A percentile compares a stretch with the other conserved stretches of the same genome.
These are phyloP conservation scores for Amanita molliuscula DNA, from an alignment of 768 basidiomycete species.

Conservation along the genomic window DNA sequence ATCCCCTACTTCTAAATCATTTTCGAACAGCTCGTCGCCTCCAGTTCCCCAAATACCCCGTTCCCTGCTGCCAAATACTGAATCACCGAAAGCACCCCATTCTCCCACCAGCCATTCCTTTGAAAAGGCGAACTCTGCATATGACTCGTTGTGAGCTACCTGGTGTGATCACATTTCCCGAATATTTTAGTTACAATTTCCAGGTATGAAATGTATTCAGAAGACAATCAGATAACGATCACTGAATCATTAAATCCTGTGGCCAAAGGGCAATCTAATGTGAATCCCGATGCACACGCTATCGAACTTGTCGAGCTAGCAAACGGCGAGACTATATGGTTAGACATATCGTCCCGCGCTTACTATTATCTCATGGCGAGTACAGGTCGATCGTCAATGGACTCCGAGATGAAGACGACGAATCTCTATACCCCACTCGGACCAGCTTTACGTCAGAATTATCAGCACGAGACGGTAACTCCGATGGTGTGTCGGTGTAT, in stretches of 20 bases:
- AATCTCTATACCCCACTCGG: conserved; percentile 57
- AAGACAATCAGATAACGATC: conserved; percentile 36
- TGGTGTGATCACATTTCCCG: not conserved
- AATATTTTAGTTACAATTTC: conserved; percentile 6
- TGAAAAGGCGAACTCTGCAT: conserved; percentile 62
- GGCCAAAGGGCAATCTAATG: conserved; percentile 16
- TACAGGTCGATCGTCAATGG: conserved; percentile 77
- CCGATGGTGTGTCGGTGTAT: conserved; percentile 59
- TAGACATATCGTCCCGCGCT: conserved; percentile 15
- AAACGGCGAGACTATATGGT: conserved; percentile 88
- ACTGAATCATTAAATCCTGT: conserved; percentile 14
- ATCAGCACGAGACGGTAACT: conserved; percentile 38
- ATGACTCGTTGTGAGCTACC: conserved; percentile 66
- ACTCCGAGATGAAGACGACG: conserved; percentile 66
- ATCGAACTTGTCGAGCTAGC: conserved; percentile 75
- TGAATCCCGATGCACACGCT: conserved; percentile 42
- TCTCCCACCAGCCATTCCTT: conserved; percentile 22
- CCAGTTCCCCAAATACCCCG: conserved; percentile 58
- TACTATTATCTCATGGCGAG: conserved; percentile 11
- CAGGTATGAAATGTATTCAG: conserved; percentile 76
- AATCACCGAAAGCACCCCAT: not conserved
- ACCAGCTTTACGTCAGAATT: conserved; percentile 70
- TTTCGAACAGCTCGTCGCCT: conserved; percentile 57
- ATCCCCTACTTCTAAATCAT: conserved; percentile 40
- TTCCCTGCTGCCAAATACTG: conserved; percentile 22